Percentiles rank a stretch among this genome's conserved stretches.
Conservation (phyloP, 805 yeast species). For the Phaffomyces thermotolerans region DNA sequence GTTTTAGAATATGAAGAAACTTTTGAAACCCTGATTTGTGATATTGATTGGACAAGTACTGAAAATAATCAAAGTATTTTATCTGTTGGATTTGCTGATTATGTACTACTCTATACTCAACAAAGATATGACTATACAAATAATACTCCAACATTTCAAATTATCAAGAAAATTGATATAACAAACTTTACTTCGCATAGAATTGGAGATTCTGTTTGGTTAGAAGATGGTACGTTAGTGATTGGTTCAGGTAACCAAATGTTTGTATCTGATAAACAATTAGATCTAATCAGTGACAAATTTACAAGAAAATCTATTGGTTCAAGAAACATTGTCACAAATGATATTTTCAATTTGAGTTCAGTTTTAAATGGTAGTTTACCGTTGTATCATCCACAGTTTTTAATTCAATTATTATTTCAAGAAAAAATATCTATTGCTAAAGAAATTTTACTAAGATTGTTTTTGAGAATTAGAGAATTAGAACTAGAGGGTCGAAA, state of each 20-base stretch:
- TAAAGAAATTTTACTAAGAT: conserved; percentile 44
- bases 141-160: conserved; percentile 66
- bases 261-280: conserved; percentile 65
- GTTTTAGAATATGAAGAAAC: conserved; percentile 54
- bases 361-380: conserved; percentile 81
- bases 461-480: conserved; percentile 51
- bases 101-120: conserved; percentile 68
- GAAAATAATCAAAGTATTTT: conserved; percentile 60
- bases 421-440: conserved; percentile 51
- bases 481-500: conserved; percentile 33
- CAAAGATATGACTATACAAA: conserved; percentile 86
- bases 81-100: conserved; percentile 67
- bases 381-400: conserved; percentile 88
- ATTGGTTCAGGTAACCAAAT: conserved; percentile 88
- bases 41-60: conserved; percentile 84
- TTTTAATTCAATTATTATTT: conserved; percentile 67
- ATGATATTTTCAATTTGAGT: conserved; percentile 58
- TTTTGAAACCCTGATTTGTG: conserved; percentile 42
- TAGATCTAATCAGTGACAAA: conserved; percentile 45
- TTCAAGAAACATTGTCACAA: conserved; percentile 46
- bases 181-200: conserved; percentile 64
- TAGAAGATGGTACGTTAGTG: conserved; percentile 68
- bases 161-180: conserved; percentile 67
- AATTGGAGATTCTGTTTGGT: conserved; percentile 88
- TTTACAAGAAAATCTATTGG: conserved; percentile 50